Conservation (phyloP, 192 early-diverging fungal species). For the Thamnidium elegans region DNA sequence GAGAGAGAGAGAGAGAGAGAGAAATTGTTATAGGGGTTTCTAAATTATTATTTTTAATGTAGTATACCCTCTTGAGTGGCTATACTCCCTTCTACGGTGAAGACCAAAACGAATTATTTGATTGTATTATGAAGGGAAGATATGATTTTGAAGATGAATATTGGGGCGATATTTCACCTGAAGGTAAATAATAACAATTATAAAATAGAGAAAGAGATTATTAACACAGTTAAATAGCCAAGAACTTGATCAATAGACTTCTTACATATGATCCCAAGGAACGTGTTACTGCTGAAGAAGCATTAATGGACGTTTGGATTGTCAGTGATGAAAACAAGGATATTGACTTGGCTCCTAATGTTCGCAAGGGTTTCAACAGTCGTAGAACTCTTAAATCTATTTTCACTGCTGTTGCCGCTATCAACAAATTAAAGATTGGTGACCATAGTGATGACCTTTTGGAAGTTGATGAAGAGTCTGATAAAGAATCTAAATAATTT, state of each 20-base stretch:
- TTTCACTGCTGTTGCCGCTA: conserved; percentile 4
- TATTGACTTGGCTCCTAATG: conserved; percentile 10
- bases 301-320: conserved; percentile 83
- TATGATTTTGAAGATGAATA: conserved; percentile 67
- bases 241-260: conserved; percentile 65
- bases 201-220: background rate
- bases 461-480: background rate
- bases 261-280: conserved; percentile 61
- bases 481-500: background rate
- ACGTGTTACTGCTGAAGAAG: conserved; percentile 78
- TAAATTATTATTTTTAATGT: background rate
- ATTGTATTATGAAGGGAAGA: conserved; percentile 58
- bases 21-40: background rate
- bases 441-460: conserved; percentile 1
- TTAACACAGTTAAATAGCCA: conserved; percentile 42
- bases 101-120: conserved; percentile 56
- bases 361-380: conserved; percentile 14
- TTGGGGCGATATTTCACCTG: conserved; percentile 78
- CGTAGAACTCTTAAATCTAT: conserved; percentile 12
- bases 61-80: conserved; percentile 69
- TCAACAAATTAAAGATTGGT: conserved; percentile 1
- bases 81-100: conserved; percentile 67
- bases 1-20: background rate
- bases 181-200: conserved; percentile 27
- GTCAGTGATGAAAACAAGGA: conserved; percentile 40